Evolutionary conservation across 1,284 basidiomycete species (phyloP), one percentile per base, ranked within the genome.

Genomic region (Cutaneotrichosporon daszewskae): DNA sequence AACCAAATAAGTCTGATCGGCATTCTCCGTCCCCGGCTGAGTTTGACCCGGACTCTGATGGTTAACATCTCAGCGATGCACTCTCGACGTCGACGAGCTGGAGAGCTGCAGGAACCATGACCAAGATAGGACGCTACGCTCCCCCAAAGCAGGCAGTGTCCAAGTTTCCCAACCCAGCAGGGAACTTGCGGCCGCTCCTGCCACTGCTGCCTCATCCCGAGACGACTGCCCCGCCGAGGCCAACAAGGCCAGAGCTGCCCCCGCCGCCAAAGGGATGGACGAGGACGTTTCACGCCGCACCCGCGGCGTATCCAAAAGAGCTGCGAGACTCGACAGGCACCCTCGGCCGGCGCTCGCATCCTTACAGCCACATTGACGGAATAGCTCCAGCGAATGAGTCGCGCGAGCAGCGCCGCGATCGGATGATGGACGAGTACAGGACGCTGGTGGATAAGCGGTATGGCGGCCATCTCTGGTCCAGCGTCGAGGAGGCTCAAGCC

Each of bases 241-340:
- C 46, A 1, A 45, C 37, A 25, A 51, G 40, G 57, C 40, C 40
- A 12, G 33, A 25, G 2, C 66, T 40, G 14, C 57, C 27, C 49
- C 68, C 40, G 55, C 69, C 34, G 51, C 64, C 29, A 49, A 55
- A 10, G 45, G 57, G 60, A 10, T 81, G 74, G 60, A 64, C 55
- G 14, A 57, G 76, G 9, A 78, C 77, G 1, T 82, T 83, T 0
- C 87, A 90, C 58, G 62, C 87, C 32, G 67, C 86, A 19, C 84
- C 85, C 0, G 81, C 83, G 6, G 80, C 83, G 2, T 78, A 78
- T 57, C 78, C 85, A 4, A 76, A 84, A 13, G 38, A 37, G 24
- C 41, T 49, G 18, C 34, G 32, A 23, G 45, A 56, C 19, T 12
- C 75, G 75, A 22, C 59, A 59, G 44, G 53, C 33, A 17, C 28